Conservation (phyloP, 768 basidiomycete species). For the Amanita rubescens region DNA sequence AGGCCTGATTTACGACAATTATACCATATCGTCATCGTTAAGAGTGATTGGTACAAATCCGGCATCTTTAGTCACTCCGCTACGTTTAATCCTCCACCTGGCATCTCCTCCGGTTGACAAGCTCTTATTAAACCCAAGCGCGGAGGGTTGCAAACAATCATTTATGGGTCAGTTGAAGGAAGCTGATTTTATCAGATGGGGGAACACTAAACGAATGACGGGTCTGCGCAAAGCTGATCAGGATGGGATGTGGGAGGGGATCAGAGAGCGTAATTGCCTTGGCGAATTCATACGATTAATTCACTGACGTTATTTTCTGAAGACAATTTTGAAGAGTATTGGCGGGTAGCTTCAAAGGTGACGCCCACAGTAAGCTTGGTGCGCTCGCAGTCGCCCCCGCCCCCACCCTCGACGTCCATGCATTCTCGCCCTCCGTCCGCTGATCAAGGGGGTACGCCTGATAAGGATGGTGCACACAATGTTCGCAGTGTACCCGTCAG, state of each 20-base stretch:
- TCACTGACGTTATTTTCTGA: constrained; percentile 5
- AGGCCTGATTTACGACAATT: constrained; percentile 87
- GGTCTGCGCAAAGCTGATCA: constrained; percentile 86
- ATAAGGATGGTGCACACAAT: constrained; percentile 80
- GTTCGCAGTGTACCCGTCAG: constrained; percentile 86
- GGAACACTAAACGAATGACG: constrained; percentile 91
- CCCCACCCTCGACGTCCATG: constrained; percentile 48
- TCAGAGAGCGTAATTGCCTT: constrained; percentile 74
- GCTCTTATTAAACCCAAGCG: constrained; percentile 68
- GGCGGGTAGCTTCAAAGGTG: constrained; percentile 89
- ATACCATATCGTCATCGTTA: constrained; percentile 55
- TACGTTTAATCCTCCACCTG: constrained; percentile 81
- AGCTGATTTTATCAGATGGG: constrained; percentile 95
- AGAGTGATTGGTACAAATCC: constrained; percentile 39
- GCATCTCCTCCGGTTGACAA: constrained; percentile 84
- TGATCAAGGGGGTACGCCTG: constrained; percentile 44
- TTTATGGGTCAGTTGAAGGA: constrained; percentile 97
- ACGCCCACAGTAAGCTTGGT: constrained; percentile 70
- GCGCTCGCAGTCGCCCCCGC: constrained; percentile 50
- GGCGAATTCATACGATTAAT: constrained; percentile 6
- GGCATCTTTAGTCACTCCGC: constrained; percentile 40
- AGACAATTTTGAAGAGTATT: constrained; percentile 97
- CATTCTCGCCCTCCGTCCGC: constrained; percentile 60
- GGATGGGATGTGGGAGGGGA: constrained; percentile 95
- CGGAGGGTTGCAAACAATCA: constrained; percentile 85